phyloP scores from a whole-genome alignment of 805 yeast genomes.

The Clavispora carvajalis region DNA sequence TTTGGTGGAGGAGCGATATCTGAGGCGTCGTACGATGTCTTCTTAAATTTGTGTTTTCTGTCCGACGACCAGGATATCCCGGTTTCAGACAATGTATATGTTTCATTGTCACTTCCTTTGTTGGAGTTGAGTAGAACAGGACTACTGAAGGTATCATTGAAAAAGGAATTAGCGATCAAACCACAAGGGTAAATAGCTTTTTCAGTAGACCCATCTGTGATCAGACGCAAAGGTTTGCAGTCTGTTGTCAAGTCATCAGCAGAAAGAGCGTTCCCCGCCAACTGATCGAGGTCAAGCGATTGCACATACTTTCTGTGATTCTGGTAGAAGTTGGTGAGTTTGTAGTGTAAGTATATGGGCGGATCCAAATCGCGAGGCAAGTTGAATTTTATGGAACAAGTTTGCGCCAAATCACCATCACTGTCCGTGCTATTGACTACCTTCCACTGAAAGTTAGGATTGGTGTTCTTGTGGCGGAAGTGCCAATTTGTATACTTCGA shows the following conservation, averaged over 20 bases:
- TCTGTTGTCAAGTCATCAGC: slow-evolving; percentile 41
- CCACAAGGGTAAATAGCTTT: slow-evolving; percentile 85
- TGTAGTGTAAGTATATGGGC: slow-evolving; percentile 75
- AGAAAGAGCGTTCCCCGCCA: slow-evolving; percentile 68
- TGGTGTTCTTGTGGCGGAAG: slow-evolving; percentile 44
- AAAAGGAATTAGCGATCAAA: slow-evolving; percentile 83
- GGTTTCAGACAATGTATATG: slow-evolving; percentile 40
- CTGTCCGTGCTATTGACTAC: slow-evolving; percentile 29
- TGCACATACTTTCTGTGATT: slow-evolving; percentile 92
- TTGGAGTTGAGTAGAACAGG: slow-evolving; percentile 44
- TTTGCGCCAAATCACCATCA: slow-evolving; percentile 31
- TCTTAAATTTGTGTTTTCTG: slow-evolving; percentile 57
- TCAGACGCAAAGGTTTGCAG: slow-evolving; percentile 35
- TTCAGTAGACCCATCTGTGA: slow-evolving; percentile 34
- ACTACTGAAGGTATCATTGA: slow-evolving; percentile 76
- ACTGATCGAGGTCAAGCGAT: slow-evolving; percentile 74
- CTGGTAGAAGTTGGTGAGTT: slow-evolving; percentile 85
- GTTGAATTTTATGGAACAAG: slow-evolving; percentile 67
- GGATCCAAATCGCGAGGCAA: slow-evolving; percentile 66
- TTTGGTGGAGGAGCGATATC: slow-evolving; percentile 92
- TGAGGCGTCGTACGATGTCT: slow-evolving; percentile 58
- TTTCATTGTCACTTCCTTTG: slow-evolving; percentile 38
- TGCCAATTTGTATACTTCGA: slow-evolving; percentile 52
- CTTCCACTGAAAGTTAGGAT: slow-evolving; percentile 62
- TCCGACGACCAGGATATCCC: slow-evolving; percentile 89